phyloP scores from a whole-genome alignment of 2,329 filamentous ascomycete species.

The Dendryphion nanum region DNA sequence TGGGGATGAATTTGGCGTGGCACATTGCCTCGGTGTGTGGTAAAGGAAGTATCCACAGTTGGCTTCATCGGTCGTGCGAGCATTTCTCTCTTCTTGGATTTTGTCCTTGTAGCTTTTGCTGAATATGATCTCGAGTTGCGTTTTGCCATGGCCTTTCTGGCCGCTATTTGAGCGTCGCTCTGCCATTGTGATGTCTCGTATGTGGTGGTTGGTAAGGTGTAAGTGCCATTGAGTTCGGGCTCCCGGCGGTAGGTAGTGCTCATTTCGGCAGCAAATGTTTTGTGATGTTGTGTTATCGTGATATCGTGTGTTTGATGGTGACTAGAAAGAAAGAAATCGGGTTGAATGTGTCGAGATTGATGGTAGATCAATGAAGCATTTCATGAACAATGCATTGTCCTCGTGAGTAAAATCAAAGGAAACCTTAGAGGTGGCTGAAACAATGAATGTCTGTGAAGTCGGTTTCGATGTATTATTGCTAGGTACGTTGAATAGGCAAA shows the following conservation, averaged over 20 bases:
- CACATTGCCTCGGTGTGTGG: slow-evolving; percentile 45
- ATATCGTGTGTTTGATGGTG: slow-evolving; percentile 3
- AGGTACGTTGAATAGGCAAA: slow-evolving; percentile 11
- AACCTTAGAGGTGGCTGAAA: slow-evolving; percentile 17
- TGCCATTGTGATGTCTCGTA: slow-evolving; percentile 19
- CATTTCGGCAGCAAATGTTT: slow-evolving; percentile 14
- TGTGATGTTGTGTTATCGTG: background rate
- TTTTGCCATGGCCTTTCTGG: slow-evolving; percentile 27
- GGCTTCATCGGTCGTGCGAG: slow-evolving; percentile 56
- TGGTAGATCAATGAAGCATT: slow-evolving; percentile 3
- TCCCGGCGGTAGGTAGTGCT: slow-evolving; percentile 10
- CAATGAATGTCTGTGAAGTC: slow-evolving; percentile 26
- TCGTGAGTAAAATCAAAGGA: too few relatives aligned
- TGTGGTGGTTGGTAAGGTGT: slow-evolving; percentile 14
- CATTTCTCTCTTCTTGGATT: slow-evolving; percentile 59
- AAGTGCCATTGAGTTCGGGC: slow-evolving; percentile 16
- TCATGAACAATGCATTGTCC: slow-evolving; percentile 26
- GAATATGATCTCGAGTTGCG: slow-evolving; percentile 32
- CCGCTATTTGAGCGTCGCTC: slow-evolving; percentile 25
- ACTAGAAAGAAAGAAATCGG: background rate
- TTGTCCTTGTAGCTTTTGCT: slow-evolving; percentile 42
- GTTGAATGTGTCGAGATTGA: slow-evolving; percentile 2
- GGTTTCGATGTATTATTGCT: slow-evolving; percentile 21
- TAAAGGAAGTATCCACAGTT: slow-evolving; percentile 68
- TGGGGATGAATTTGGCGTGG: slow-evolving; percentile 47